Conservation (phyloP, 2,329 filamentous ascomycete species). For the Onygenales sp. region DNA sequence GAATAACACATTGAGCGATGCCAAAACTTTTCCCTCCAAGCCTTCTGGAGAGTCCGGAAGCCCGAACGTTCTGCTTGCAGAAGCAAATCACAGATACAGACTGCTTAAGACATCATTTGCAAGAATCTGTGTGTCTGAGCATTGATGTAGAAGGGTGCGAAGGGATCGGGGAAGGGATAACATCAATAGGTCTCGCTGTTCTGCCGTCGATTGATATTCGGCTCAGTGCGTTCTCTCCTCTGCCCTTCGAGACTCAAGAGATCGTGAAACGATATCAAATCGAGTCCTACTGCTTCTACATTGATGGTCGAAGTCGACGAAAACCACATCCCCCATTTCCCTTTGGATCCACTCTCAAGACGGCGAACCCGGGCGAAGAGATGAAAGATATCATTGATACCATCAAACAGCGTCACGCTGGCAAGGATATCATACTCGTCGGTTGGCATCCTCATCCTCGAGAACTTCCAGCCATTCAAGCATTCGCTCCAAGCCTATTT, state of each 20-base stretch:
- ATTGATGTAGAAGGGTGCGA: not conserved
- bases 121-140: not conserved
- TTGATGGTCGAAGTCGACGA: not conserved
- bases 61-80: not conserved
- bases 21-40: not conserved
- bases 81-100: not conserved
- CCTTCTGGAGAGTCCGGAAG: not conserved
- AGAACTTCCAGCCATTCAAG: not conserved
- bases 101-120: not conserved
- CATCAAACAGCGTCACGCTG: not conserved
- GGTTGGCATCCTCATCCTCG: not conserved
- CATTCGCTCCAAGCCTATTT: not conserved
- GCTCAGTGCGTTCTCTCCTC: not conserved
- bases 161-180: not conserved
- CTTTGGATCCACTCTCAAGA: not conserved
- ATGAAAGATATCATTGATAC: not conserved
- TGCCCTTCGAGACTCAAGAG: not conserved
- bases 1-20: not conserved
- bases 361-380: not conserved
- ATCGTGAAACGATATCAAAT: not conserved
- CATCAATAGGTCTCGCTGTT: not conserved
- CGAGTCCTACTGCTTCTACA: not conserved
- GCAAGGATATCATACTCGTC: not conserved
- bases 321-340: not conserved
- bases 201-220: not conserved